phyloP scores from a whole-genome alignment of 257 asterid genomes.

The Agastache rugosa region DNA sequence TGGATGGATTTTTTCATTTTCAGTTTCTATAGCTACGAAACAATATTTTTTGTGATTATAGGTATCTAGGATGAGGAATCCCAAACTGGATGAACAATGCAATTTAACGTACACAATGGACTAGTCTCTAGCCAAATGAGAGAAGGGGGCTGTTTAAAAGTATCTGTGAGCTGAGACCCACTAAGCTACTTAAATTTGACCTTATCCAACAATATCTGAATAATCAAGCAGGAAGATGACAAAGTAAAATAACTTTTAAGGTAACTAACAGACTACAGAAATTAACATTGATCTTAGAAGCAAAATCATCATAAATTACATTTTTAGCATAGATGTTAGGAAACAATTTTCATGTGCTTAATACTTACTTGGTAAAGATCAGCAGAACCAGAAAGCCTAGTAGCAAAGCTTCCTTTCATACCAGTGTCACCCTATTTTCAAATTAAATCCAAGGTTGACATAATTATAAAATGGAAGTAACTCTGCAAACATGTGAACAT shows the following conservation, averaged over 20 bases:
- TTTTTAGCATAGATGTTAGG: constrained; percentile 18
- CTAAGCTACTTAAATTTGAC: too few species aligned
- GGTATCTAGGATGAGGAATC: too few species aligned
- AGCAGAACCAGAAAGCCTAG: constrained; percentile 88
- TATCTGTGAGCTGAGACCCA: too few species aligned
- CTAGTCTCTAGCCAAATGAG: too few species aligned
- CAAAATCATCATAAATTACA: not conserved
- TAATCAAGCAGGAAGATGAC: not conserved
- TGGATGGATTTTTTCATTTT: too few species aligned
- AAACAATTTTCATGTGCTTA: constrained; percentile 12
- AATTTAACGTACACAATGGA: too few species aligned
- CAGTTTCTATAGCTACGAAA: too few species aligned
- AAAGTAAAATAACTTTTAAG: constrained; percentile 20
- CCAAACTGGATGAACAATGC: too few species aligned
- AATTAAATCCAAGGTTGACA: constrained; percentile 22
- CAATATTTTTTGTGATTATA: too few species aligned
- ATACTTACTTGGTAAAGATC: constrained; percentile 81
- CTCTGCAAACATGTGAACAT: not conserved
- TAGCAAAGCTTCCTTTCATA: constrained; percentile 89
- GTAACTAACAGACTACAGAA: constrained; percentile 10
- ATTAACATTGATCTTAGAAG: not conserved
- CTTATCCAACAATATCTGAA: too few species aligned
- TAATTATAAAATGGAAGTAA: constrained; percentile 15
- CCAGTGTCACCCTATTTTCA: constrained; percentile 76
- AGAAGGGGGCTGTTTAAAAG: too few species aligned